Conservation (phyloP, 108 stramenopile genomes). For the Epithemia pelagica region DNA sequence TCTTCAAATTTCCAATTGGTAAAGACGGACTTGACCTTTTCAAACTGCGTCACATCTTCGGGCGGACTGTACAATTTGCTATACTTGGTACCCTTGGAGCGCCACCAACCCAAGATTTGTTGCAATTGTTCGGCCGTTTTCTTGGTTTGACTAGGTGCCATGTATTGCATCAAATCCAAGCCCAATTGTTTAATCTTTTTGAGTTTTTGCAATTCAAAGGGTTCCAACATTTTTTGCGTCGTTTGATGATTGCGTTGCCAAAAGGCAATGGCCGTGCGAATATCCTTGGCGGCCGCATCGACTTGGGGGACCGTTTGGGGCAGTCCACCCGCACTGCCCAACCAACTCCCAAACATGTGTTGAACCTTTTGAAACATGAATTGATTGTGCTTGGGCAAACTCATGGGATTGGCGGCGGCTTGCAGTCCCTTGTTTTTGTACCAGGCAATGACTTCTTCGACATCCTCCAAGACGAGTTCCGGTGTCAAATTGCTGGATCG, state of each 20-base stretch:
- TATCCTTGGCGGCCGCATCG: conserved; percentile 17
- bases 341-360: conserved; percentile 26
- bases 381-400: neutral
- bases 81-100: conserved; percentile 18
- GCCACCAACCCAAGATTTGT: conserved; percentile 32
- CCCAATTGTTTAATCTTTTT: conserved; percentile 12
- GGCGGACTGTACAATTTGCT: conserved; percentile 10
- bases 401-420: conserved; percentile 14
- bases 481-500: conserved; percentile 14
- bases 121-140: conserved; percentile 17
- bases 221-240: conserved; percentile 13
- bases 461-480: conserved; percentile 15
- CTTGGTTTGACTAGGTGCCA: conserved; percentile 14
- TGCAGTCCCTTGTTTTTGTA: conserved; percentile 19
- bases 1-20: conserved; percentile 20
- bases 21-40: conserved; percentile 34
- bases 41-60: conserved; percentile 20
- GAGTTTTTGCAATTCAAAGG: conserved; percentile 21
- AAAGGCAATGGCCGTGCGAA: conserved; percentile 20
- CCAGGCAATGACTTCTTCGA: conserved; percentile 28
- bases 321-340: conserved; percentile 22
- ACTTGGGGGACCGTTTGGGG: conserved; percentile 20
- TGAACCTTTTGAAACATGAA: conserved; percentile 28
- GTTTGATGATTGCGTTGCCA: conserved; percentile 29
- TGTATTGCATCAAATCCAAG: neutral